These are phyloP conservation scores for Panicum virgatum DNA, from an alignment of 202 grass and related monocot species.

Conservation along the genomic window DNA sequence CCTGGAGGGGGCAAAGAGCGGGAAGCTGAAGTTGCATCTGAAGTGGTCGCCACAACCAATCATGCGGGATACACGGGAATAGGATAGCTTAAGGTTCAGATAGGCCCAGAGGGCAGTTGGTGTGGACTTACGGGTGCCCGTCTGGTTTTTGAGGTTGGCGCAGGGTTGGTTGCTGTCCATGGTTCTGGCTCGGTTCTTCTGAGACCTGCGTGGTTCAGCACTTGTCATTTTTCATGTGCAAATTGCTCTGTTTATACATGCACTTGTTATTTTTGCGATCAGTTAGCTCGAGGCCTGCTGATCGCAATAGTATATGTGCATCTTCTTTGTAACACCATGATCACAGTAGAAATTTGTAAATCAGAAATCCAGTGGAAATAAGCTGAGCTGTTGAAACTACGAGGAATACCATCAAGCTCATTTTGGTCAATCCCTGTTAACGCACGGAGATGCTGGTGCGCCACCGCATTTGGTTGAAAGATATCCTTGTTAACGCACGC, in stretches of 20 bases:
- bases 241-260: constrained; percentile 3
- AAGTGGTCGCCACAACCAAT: constrained; percentile 85
- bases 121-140: neutral
- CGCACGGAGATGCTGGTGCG: neutral
- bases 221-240: constrained; percentile 26
- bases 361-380: neutral
- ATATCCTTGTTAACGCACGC: neutral
- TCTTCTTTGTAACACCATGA: constrained; percentile 13
- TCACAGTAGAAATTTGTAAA: constrained; percentile 25
- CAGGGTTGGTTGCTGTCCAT: constrained; percentile 18
- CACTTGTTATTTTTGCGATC: neutral
- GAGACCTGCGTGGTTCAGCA: constrained; percentile 10
- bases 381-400: neutral
- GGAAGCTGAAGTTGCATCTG: constrained; percentile 78
- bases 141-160: constrained; percentile 4
- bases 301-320: neutral
- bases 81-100: constrained; percentile 24
- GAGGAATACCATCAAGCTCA: neutral
- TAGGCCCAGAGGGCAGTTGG: neutral
- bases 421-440: neutral
- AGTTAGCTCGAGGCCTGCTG: neutral
- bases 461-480: neutral
- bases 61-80: constrained; percentile 51
- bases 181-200: constrained; percentile 9
- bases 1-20: constrained; percentile 77